Percentiles rank a stretch among this genome's conserved stretches.
phyloP scores from a whole-genome alignment of 345 rosid genomes.

The Geranium brycei region DNA sequence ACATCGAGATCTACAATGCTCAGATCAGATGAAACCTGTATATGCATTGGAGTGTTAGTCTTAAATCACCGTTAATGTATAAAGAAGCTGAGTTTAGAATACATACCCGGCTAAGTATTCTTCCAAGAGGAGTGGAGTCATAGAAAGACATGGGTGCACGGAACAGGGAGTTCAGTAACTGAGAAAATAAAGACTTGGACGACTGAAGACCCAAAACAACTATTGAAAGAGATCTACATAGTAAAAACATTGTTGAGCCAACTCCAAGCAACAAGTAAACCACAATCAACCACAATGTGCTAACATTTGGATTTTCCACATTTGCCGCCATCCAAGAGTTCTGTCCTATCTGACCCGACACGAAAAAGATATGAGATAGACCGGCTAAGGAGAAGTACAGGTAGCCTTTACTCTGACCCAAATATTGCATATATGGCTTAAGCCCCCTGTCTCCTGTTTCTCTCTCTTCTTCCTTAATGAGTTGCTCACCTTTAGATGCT shows the following conservation, averaged over 20 bases:
- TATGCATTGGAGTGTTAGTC: not conserved
- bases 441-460: slow-evolving; percentile 74
- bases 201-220: slow-evolving; percentile 47
- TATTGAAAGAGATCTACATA: slow-evolving; percentile 36
- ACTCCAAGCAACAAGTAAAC: slow-evolving; percentile 54
- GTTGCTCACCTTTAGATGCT: slow-evolving; percentile 43
- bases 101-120: slow-evolving; percentile 68
- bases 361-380: slow-evolving; percentile 34
- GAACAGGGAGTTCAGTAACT: slow-evolving; percentile 56
- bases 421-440: slow-evolving; percentile 60
- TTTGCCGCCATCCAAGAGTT: slow-evolving; percentile 75
- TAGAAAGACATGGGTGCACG: slow-evolving; percentile 79
- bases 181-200: slow-evolving; percentile 57
- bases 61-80: no score
- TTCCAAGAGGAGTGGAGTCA: slow-evolving; percentile 81
- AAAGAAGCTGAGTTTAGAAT: not conserved
- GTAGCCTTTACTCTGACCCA: slow-evolving; percentile 64
- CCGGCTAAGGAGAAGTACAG: slow-evolving; percentile 42
- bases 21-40: slow-evolving; percentile 68
- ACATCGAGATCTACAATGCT: slow-evolving; percentile 86
- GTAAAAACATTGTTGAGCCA: slow-evolving; percentile 30
- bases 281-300: slow-evolving; percentile 35
- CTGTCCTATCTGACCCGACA: slow-evolving; percentile 46
- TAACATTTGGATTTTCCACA: slow-evolving; percentile 50
- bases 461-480: slow-evolving; percentile 73